Conservation (phyloP, 208 protist species). For the Trypanosomatidae sp. region DNA sequence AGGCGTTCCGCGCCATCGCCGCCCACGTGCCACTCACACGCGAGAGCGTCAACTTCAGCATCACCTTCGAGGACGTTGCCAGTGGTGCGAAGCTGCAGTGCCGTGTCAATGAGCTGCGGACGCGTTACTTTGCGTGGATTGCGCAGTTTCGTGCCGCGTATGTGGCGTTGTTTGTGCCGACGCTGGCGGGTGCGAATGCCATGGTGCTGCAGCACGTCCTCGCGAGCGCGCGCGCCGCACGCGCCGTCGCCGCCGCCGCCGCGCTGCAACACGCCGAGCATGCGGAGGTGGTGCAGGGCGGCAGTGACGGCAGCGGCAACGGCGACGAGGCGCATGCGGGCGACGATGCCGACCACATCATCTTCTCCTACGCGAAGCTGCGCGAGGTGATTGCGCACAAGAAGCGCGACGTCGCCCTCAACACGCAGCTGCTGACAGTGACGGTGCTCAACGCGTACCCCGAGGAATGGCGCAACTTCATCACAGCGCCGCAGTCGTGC, state of each 20-base stretch:
- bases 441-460: conserved; percentile 69
- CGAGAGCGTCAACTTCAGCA: conserved; percentile 39
- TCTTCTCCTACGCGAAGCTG: conserved; percentile 74
- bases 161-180: conserved; percentile 72
- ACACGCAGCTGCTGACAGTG: conserved; percentile 44
- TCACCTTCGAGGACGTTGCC: conserved; percentile 79
- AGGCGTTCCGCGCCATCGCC: conserved; percentile 70
- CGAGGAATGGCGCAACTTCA: conserved; percentile 79
- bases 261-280: too few relatives aligned
- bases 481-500: conserved; percentile 46
- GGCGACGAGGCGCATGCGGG: conserved; percentile 10
- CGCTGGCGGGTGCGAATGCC: conserved; percentile 54
- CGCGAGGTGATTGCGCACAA: conserved; percentile 60
- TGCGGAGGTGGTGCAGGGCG: neutral
- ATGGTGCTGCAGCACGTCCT: conserved; percentile 63
- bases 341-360: conserved; percentile 71
- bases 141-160: conserved; percentile 61
- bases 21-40: conserved; percentile 45
- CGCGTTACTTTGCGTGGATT: conserved; percentile 62
- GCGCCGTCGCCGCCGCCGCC: conserved; percentile 13
- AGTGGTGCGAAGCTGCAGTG: conserved; percentile 50
- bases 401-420: conserved; percentile 45
- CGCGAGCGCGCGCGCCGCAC: conserved; percentile 11
- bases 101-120: conserved; percentile 42
- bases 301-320: conserved; percentile 12